Evolutionary conservation across 1,139 yeast genomes (phyloP), one percentile per base, ranked within the genome.

Genomic region (Pichia sp.): DNA sequence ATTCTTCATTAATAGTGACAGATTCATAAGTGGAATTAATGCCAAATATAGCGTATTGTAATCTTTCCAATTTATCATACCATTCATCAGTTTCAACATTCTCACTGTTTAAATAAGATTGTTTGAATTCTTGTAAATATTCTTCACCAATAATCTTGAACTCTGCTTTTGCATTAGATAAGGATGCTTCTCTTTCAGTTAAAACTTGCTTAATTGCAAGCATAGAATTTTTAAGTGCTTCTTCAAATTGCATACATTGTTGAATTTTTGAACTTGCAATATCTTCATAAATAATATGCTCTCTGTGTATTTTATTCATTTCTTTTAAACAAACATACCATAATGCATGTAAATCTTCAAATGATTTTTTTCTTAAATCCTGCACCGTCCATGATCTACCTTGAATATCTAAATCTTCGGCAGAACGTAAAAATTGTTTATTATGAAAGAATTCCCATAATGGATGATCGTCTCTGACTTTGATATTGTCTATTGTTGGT

Each of bases 291-390:
- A 63, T 58, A 34, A 58, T 56, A 43, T 73, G 71, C 63, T 94
- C 98, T 57, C 96, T 76, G 32, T 82, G 80, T 48, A 92, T 64
- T 34, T 79, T 69, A 64, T 92, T 94, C 54, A 95, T 72, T 63
- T 92, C 96, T 60, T 80, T 85, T 53, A 92, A 68, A 54, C 90
- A 79, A 40, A 83, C 72, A 63, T 87, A 90, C 97, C 98, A 92
- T 56, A 92, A 72, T 40, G 79, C 76, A 65, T 94, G 98, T 57
- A 92, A 70, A 63, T 92, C 98, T 36, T 89, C 95, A 59, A 89
- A 94, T 16, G 89, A 79, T 64, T 92, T 94, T 51, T 94, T 76
- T 64, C 99, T 81, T 54, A 92, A 75, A 61, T 92, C 97, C 11
- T 89, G 82, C 48, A 87, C 74, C 8, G 82, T 69, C 99, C 98